These are phyloP conservation scores for Aspergillus ochraceus DNA, from an alignment of 2,329 filamentous ascomycete genomes.

Conservation along the genomic window DNA sequence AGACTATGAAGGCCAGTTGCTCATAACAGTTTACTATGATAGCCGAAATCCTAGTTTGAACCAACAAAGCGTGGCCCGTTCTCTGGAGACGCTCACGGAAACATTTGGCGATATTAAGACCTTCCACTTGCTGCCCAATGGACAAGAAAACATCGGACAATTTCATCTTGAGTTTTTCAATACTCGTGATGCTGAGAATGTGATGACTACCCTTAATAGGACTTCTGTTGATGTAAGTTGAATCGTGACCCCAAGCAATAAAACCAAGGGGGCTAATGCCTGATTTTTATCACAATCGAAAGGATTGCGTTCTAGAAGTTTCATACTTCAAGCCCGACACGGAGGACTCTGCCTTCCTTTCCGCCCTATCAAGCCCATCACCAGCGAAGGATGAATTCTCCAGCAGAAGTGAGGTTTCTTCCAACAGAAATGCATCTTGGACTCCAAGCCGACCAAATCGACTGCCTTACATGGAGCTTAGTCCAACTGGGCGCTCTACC, in stretches of 20 bases:
- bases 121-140: conserved; percentile 29
- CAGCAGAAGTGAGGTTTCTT: conserved; percentile 16
- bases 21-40: conserved; percentile 50
- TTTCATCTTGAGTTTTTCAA: conserved; percentile 45
- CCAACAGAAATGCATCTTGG: conserved; percentile 16
- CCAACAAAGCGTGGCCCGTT: conserved; percentile 46
- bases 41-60: conserved; percentile 28
- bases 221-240: conserved; percentile 35
- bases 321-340: conserved; percentile 33
- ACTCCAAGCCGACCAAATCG: conserved; percentile 14
- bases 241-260: not conserved
- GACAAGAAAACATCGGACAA: conserved; percentile 32
- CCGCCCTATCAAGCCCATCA: conserved; percentile 14
- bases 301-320: conserved; percentile 34
- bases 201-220: conserved; percentile 36
- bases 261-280: not conserved
- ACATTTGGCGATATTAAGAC: conserved; percentile 42
- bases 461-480: conserved; percentile 33
- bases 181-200: conserved; percentile 36
- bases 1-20: conserved; percentile 58
- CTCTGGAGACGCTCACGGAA: conserved; percentile 41
- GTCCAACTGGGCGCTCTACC: conserved; percentile 42
- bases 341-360: conserved; percentile 13
- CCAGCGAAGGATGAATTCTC: conserved; percentile 17
- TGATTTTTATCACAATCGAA: conserved; percentile 1